Evolutionary conservation across 2,329 filamentous ascomycete genomes (phyloP), one percentile per base, ranked within the genome.

Genomic region (Ramularia collo-cygni): DNA sequence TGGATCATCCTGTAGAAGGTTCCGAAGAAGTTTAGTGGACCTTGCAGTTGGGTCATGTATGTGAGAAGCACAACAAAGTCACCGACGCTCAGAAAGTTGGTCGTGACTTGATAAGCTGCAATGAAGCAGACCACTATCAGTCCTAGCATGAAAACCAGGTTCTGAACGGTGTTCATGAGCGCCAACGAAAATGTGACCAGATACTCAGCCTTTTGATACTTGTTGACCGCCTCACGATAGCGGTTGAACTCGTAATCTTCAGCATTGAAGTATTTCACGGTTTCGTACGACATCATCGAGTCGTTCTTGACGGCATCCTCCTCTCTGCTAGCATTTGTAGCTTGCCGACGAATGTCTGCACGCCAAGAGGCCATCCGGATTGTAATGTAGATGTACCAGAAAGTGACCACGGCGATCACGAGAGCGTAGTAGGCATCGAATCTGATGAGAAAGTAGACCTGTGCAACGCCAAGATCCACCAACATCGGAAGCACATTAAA

Each of bases 281-380:
- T 80, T 67, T 98, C 92, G 62, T 96, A 98, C n/a, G 88, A 94
- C 47, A 92, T 88, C 70, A 98, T 92, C 0, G 92, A 96, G 63
- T 98, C 92, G 60, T 95, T 96, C 74, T 96, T 96, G 53, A 96
- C 88, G 5, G 92, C 92, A 64, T 95, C 90, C 65, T 95, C 88
- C 65, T 95, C 88, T 48, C 92, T 77, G 52, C 92, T 88, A 10
- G 88, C 86, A 60, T 95, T 96, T 36, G 90, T 90, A 83, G 95
- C 95, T 57, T 90, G 79, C 45, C 92, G 78, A 54, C 92, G 80
- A 55, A 95, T 86, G 56, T 94, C 86, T 5, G 89, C 86, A 54
- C 92, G 77, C 69, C 88, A 95, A 46, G 90, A 84, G 12, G 92
- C 90, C 83, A 98, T 88, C 50, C 89, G 85, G 54, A 98, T 87